phyloP scores from a whole-genome alignment of 768 basidiomycete species.

The Mycena metata region DNA sequence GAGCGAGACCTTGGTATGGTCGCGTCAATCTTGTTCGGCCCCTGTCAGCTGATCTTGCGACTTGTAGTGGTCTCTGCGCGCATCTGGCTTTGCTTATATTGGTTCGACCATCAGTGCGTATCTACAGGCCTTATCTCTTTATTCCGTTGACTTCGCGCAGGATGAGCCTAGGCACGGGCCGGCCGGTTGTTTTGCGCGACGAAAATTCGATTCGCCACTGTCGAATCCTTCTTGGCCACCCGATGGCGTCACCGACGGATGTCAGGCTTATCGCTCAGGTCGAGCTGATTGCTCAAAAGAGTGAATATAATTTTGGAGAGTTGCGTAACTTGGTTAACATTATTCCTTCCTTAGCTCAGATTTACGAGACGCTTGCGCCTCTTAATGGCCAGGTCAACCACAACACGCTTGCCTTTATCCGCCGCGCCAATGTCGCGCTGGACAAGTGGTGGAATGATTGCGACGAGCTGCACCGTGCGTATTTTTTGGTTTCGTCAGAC shows the following conservation, averaged over 20 bases:
- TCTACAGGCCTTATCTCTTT: constrained; percentile 9
- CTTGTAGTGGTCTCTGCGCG: constrained; percentile 86
- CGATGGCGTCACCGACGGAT: constrained; percentile 91
- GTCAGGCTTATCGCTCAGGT: constrained; percentile 89
- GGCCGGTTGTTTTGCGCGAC: constrained; percentile 91
- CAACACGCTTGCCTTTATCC: constrained; percentile 87
- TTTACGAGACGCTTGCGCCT: constrained; percentile 90
- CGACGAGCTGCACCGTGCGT: constrained; percentile 84
- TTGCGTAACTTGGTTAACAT: no score
- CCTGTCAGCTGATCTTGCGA: constrained; percentile 25
- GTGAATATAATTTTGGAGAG: constrained; percentile 56
- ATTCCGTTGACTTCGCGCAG: constrained; percentile 52
- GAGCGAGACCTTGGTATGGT: constrained; percentile 86
- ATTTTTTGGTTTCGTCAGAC: not conserved
- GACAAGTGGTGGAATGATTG: constrained; percentile 95
- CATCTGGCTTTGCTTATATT: constrained; percentile 95
- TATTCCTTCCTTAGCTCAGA: constrained; percentile 73
- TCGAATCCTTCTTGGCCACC: constrained; percentile 83
- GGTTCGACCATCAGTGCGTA: constrained; percentile 95
- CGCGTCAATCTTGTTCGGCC: constrained; percentile 21
- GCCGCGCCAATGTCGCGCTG: constrained; percentile 86
- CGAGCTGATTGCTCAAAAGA: constrained; percentile 92
- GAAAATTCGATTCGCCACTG: constrained; percentile 91
- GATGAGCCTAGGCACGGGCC: constrained; percentile 92
- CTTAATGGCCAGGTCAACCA: constrained; percentile 90